These are phyloP conservation scores for Globisporangium cederbergense DNA, from an alignment of 352 stramenopile genomes.

Conservation along the genomic window DNA sequence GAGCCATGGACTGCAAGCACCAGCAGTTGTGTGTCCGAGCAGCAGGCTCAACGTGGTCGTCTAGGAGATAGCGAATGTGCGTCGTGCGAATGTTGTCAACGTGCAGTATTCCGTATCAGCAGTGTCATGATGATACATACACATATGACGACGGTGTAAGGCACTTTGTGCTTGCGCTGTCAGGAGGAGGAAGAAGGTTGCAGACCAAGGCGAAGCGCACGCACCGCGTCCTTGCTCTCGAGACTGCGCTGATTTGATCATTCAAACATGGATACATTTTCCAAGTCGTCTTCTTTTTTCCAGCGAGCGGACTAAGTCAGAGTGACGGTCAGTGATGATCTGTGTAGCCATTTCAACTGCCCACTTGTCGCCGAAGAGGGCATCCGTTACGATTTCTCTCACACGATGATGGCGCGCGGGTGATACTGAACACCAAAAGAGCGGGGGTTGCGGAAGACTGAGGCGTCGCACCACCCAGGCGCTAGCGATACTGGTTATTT, in stretches of 20 bases:
- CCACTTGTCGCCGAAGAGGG: not conserved
- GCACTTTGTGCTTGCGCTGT: too few relatives aligned
- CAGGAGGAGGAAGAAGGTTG: too few relatives aligned
- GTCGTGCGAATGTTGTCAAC: too few relatives aligned
- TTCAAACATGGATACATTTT: not conserved
- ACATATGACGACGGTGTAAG: too few relatives aligned
- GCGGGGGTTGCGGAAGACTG: not conserved
- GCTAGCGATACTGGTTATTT: conserved; percentile 8
- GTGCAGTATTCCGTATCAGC: too few relatives aligned
- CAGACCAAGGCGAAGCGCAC: too few relatives aligned
- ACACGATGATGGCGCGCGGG: not conserved
- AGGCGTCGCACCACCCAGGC: not conserved
- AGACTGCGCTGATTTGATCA: not conserved
- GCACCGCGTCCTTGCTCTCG: too few relatives aligned
- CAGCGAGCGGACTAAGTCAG: not conserved
- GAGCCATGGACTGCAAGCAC: too few relatives aligned
- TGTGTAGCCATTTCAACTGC: conserved; percentile 9
- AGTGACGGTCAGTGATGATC: not conserved
- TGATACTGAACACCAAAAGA: not conserved
- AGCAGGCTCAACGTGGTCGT: too few relatives aligned
- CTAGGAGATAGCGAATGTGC: too few relatives aligned
- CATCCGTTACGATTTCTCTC: conserved; percentile 2
- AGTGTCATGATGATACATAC: too few relatives aligned
- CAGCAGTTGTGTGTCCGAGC: too few relatives aligned
- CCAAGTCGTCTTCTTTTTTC: conserved; percentile 6